Conservation (phyloP, 108 stramenopile genomes). For the Cyclotella sp. region DNA sequence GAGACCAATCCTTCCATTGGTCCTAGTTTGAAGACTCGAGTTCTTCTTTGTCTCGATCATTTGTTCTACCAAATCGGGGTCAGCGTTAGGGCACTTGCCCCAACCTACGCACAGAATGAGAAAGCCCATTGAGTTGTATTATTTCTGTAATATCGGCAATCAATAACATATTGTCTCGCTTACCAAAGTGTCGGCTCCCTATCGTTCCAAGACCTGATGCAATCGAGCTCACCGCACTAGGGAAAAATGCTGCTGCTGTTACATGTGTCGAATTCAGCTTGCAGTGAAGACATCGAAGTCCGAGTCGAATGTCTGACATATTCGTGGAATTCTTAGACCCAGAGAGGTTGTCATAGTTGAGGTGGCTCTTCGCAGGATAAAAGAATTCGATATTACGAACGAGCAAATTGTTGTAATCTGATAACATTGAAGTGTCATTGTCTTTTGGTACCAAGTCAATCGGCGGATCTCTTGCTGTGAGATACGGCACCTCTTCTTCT, state of each 20-base stretch:
- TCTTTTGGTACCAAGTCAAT: constrained; percentile 35
- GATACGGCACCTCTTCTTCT: not conserved
- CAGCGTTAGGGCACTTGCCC: constrained; percentile 51
- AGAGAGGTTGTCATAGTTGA: constrained; percentile 24
- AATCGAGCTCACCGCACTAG: constrained; percentile 48
- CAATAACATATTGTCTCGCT: not conserved
- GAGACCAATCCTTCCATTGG: constrained; percentile 45
- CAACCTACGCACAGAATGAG: not conserved
- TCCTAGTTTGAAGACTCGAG: constrained; percentile 43
- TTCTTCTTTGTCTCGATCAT: constrained; percentile 54
- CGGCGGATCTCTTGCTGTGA: not conserved
- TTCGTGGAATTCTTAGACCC: constrained; percentile 23
- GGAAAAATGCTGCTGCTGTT: constrained; percentile 56
- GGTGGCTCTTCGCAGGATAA: constrained; percentile 37
- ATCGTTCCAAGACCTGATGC: constrained; percentile 59
- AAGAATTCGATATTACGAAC: constrained; percentile 55
- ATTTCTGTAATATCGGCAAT: not conserved
- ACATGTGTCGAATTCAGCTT: constrained; percentile 38
- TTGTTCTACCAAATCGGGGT: constrained; percentile 32
- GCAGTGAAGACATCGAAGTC: constrained; percentile 57
- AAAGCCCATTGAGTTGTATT: not conserved
- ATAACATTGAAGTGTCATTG: constrained; percentile 23
- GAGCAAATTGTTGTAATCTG: constrained; percentile 59
- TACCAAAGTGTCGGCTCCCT: constrained; percentile 47
- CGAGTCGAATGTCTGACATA: constrained; percentile 37